Evolutionary conservation across 768 basidiomycete genomes (phyloP), one percentile per base, ranked within the genome.

Genomic region (Lanmaoa rubissima): DNA sequence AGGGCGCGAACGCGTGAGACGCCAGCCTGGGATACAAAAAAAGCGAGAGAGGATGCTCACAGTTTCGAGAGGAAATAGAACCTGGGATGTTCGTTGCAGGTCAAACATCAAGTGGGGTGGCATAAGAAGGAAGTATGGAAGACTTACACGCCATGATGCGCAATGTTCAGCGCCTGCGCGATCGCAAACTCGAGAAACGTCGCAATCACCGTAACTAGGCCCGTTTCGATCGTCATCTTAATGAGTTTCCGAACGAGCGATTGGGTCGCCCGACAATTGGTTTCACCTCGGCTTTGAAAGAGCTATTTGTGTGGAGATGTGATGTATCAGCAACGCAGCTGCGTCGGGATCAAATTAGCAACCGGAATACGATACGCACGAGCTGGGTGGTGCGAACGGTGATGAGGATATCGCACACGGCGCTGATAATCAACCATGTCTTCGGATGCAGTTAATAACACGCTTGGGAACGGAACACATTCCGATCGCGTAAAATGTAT

Each of bases 221-320:
- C 59, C 5, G 58, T 59, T 46, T 59, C 57, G 45, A 59, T 58
- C 19, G 58, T 59, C 24, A 59, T 45, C 45, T 59, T 57, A 38
- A 59, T 17, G 28, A 59, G 58, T 39, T 53, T 59, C n/a, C 45
- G 46, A 35, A 61, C 42, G 24, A 54, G 51, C 6, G 49, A 45
- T 9, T 59, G 60, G 40, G 57, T 61, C n/a, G 36, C 45, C 14
- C 2, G 44, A 40, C 28, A 44, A 32, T 13, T 10, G 8, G 55
- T 48, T 51, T 17, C 34, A 6, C 26, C 34, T 6, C 16, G 38
- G 19, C 45, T 40, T 32, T 45, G 49, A 36, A 52, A 52, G 35
- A 59, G 55, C 50, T 58, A 31, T 16, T 32, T n/a, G 49, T 17
- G 21, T n/a, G n/a, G 51, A 6, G 17, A n/a, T n/a, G 10, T 31